Evolutionary conservation across 768 basidiomycete genomes (phyloP).

Genomic region (Xanthoconium stramineum): DNA sequence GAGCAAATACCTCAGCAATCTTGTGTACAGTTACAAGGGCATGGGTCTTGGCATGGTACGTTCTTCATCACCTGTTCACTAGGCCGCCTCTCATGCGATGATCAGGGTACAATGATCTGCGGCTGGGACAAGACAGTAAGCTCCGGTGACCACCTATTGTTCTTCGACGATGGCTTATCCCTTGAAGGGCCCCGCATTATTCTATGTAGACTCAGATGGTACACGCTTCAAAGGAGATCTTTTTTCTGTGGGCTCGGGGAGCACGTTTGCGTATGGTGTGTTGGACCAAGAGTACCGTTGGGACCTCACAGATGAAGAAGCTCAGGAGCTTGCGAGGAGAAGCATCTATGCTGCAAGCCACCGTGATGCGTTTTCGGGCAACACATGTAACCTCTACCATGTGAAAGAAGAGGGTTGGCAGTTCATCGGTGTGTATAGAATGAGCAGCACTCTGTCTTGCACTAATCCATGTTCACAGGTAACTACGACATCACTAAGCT

Average conservation of each 20-base stretch:
- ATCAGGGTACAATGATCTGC: constrained; percentile 97
- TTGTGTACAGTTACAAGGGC: constrained; percentile 97
- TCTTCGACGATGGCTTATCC: constrained; percentile 9
- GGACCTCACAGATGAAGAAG: constrained; percentile 91
- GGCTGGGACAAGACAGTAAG: constrained; percentile 98
- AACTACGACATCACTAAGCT: constrained; percentile 90
- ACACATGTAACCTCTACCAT: constrained; percentile 94
- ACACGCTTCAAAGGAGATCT: constrained; percentile 92
- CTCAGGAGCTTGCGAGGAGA: constrained; percentile 88
- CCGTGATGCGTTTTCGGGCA: constrained; percentile 94
- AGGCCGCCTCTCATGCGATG: constrained; percentile 1
- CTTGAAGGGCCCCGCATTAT: constrained; percentile 80
- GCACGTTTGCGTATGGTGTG: constrained; percentile 98
- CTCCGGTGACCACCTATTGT: constrained; percentile 3
- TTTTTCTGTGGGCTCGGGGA: constrained; percentile 99
- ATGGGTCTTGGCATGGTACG: constrained; percentile 99
- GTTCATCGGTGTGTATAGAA: constrained; percentile 72
- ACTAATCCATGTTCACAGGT: constrained; percentile 43
- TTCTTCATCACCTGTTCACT: constrained; percentile 5
- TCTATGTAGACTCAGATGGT: constrained; percentile 98
- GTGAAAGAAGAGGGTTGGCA: constrained; percentile 95
- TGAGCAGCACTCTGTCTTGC: constrained; percentile 1
- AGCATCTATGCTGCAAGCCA: constrained; percentile 98
- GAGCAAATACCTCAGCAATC: constrained; percentile 94
- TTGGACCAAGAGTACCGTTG: constrained; percentile 93